phyloP scores from a whole-genome alignment of 2,329 filamentous ascomycete species.

The Kalmusia sp. region DNA sequence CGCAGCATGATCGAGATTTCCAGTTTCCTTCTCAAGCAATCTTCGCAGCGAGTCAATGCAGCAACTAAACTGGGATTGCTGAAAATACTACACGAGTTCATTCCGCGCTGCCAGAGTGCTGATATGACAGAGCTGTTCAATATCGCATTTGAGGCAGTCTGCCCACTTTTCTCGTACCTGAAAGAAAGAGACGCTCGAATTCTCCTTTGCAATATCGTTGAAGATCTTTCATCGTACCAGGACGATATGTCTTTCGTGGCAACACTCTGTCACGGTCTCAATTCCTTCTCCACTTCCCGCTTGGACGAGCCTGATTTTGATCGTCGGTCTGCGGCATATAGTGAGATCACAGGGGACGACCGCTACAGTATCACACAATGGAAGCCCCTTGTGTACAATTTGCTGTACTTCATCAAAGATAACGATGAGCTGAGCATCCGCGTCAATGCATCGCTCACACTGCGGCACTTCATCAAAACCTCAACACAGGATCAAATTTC shows the following conservation, averaged over 20 bases:
- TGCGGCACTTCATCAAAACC: constrained; percentile 77
- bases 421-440: constrained; percentile 89
- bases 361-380: constrained; percentile 76
- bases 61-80: constrained; percentile 83
- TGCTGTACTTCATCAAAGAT: constrained; percentile 84
- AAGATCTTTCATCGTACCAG: constrained; percentile 72
- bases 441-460: constrained; percentile 78
- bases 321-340: constrained; percentile 78
- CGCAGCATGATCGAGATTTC: constrained; percentile 81
- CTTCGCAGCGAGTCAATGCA: constrained; percentile 81
- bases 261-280: constrained; percentile 76
- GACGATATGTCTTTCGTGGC: constrained; percentile 68
- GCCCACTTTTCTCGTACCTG: constrained; percentile 88
- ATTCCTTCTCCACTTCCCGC: constrained; percentile 74
- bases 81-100: constrained; percentile 79
- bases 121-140: constrained; percentile 65
- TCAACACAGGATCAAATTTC: constrained; percentile 60
- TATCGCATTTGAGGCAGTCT: constrained; percentile 75
- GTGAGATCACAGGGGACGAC: constrained; percentile 68
- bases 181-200: constrained; percentile 79
- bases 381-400: constrained; percentile 86
- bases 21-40: constrained; percentile 82
- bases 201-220: constrained; percentile 75
- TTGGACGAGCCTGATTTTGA: constrained; percentile 92
- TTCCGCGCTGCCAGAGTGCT: constrained; percentile 68